Conservation (phyloP, 2,329 filamentous ascomycete genomes). For the Fusarium longipes region DNA sequence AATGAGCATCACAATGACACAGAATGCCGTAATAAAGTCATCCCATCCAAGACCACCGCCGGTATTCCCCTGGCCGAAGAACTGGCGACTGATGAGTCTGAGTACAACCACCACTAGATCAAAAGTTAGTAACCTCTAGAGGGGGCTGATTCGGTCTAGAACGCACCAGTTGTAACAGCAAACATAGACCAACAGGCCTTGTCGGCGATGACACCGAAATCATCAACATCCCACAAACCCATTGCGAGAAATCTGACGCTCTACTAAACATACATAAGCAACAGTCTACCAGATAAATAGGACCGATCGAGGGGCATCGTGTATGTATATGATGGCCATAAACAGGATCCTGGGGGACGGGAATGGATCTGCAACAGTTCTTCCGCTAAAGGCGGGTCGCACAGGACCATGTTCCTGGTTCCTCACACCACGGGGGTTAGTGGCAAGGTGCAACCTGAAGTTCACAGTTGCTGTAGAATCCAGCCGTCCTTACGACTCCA, state of each 20-base stretch:
- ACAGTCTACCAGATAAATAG: background rate
- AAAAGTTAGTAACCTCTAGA: background rate
- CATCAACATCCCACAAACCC: constrained; percentile 36
- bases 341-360: background rate
- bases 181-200: constrained; percentile 45
- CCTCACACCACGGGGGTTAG: background rate
- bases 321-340: background rate
- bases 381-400: too few species aligned
- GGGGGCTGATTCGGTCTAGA: rapidly evolving
- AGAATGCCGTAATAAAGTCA: constrained; percentile 41
- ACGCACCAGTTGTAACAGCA: constrained; percentile 33
- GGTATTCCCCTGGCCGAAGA: constrained; percentile 30
- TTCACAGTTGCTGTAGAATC: background rate
- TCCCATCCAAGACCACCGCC: constrained; percentile 43
- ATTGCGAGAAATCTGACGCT: background rate
- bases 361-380: background rate
- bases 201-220: constrained; percentile 42
- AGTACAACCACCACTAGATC: constrained; percentile 36
- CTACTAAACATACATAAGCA: background rate
- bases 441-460: background rate
- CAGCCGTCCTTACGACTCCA: background rate
- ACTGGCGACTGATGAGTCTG: constrained; percentile 35
- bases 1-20: constrained; percentile 35
- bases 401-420: background rate
- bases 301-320: background rate